phyloP scores from a whole-genome alignment of 2,329 filamentous ascomycete genomes.

The Talaromyces sp. region DNA sequence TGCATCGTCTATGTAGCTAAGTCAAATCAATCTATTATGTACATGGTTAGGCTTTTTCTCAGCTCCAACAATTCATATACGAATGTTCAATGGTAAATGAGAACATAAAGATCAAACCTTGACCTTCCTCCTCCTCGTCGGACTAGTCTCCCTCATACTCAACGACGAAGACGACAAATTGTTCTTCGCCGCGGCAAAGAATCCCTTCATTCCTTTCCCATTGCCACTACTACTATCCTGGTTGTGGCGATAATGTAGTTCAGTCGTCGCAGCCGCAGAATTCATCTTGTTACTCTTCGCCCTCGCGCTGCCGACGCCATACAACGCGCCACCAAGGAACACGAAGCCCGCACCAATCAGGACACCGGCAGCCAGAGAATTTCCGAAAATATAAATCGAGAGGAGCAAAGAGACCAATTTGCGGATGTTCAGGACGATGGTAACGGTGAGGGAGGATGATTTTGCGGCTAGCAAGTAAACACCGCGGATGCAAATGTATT shows the following conservation, averaged over 20 bases:
- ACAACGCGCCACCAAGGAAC: constrained; percentile 85
- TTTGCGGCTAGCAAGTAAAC: constrained; percentile 90
- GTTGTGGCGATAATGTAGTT: constrained; percentile 7
- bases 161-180: constrained; percentile 10
- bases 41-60: background rate
- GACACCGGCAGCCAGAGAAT: constrained; percentile 71
- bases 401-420: constrained; percentile 88
- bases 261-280: constrained; percentile 1
- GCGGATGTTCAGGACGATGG: constrained; percentile 90
- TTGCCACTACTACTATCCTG: background rate
- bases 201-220: background rate
- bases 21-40: background rate
- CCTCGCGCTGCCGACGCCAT: constrained; percentile 66
- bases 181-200: background rate
- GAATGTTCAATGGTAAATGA: background rate
- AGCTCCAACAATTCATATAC: background rate
- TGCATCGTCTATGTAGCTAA: background rate
- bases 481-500: constrained; percentile 91
- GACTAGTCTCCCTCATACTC: constrained; percentile 14
- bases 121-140: constrained; percentile 9
- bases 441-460: constrained; percentile 89
- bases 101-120: constrained; percentile 6
- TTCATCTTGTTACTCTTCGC: constrained; percentile 23
- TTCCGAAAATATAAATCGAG: constrained; percentile 93
- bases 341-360: constrained; percentile 78